Conservation (phyloP, 768 basidiomycete species). For the Cystobasidium tubakii region DNA sequence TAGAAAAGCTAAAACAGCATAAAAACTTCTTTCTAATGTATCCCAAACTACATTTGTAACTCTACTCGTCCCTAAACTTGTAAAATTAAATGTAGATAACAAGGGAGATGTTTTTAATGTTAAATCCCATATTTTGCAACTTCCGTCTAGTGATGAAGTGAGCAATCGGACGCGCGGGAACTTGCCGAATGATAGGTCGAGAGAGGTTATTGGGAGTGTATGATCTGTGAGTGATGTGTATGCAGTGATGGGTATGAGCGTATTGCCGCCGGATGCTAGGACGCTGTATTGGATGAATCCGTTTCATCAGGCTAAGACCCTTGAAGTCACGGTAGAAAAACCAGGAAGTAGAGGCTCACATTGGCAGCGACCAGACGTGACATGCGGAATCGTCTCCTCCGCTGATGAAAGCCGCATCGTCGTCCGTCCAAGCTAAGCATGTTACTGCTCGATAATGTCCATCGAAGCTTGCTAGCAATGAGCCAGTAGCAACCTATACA, state of each 20-base stretch:
- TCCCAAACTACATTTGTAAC: slow-evolving; percentile 71
- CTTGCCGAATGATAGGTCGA: slow-evolving; percentile 69
- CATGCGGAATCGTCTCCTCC: slow-evolving; percentile 86
- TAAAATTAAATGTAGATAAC: slow-evolving; percentile 81
- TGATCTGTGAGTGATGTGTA: slow-evolving; percentile 81
- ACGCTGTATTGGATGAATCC: slow-evolving; percentile 1
- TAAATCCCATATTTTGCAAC: slow-evolving; percentile 58
- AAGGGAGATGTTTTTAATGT: slow-evolving; percentile 49
- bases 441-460: slow-evolving; percentile 89
- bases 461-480: slow-evolving; percentile 77
- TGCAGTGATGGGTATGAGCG: slow-evolving; percentile 56
- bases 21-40: slow-evolving; percentile 72
- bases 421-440: slow-evolving; percentile 72
- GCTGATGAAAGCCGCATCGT: slow-evolving; percentile 71
- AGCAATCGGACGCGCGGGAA: slow-evolving; percentile 72
- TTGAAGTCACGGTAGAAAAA: too few species aligned
- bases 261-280: background rate
- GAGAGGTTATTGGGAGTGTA: slow-evolving; percentile 78
- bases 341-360: too few species aligned
- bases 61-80: slow-evolving; percentile 53
- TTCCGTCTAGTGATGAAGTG: slow-evolving; percentile 78
- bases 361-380: slow-evolving; percentile 80
- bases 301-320: background rate
- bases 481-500: slow-evolving; percentile 54
- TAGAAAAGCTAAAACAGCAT: slow-evolving; percentile 47